Conservation (phyloP, 2,329 filamentous ascomycete genomes). For the Arthrobotrys sinensis region DNA sequence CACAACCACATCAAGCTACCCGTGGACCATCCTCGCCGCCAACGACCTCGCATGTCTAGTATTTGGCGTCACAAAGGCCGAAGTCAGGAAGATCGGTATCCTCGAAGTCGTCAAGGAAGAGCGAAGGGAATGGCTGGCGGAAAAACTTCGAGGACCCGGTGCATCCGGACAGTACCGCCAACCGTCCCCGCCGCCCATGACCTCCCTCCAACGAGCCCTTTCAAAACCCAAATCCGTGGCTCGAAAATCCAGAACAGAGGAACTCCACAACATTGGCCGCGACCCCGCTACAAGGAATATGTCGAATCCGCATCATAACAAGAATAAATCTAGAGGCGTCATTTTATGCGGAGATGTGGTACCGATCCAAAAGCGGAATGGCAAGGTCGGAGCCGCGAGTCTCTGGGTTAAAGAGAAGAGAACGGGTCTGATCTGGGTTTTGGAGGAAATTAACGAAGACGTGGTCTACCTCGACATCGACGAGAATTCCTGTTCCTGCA, state of each 20-base stretch:
- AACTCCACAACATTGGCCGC: constrained; percentile 50
- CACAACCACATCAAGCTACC: constrained; percentile 89
- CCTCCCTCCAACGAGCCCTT: constrained; percentile 47
- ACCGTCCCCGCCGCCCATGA: constrained; percentile 48
- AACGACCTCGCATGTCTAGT: constrained; percentile 96
- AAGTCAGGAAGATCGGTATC: constrained; percentile 94
- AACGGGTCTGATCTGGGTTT: constrained; percentile 93
- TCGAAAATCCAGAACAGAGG: constrained; percentile 49
- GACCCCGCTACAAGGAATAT: constrained; percentile 47
- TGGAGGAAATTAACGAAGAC: constrained; percentile 98
- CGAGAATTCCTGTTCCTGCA: constrained; percentile 24
- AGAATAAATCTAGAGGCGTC: constrained; percentile 86
- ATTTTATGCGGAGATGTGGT: constrained; percentile 97
- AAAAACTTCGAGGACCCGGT: constrained; percentile 80
- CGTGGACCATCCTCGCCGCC: constrained; percentile 95
- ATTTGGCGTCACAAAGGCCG: constrained; percentile 98
- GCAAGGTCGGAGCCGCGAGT: constrained; percentile 90
- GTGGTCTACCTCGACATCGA: constrained; percentile 76
- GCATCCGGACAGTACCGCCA: constrained; percentile 65
- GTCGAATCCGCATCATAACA: constrained; percentile 73
- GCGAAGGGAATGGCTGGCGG: constrained; percentile 87
- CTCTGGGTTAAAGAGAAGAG: constrained; percentile 99
- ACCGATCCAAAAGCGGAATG: constrained; percentile 95
- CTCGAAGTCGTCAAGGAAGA: constrained; percentile 94
- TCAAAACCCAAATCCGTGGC: constrained; percentile 44